Percentiles rank a stretch among this genome's conserved stretches.
phyloP scores from a whole-genome alignment of 2,329 filamentous ascomycete genomes.

The Fusarium sp. region DNA sequence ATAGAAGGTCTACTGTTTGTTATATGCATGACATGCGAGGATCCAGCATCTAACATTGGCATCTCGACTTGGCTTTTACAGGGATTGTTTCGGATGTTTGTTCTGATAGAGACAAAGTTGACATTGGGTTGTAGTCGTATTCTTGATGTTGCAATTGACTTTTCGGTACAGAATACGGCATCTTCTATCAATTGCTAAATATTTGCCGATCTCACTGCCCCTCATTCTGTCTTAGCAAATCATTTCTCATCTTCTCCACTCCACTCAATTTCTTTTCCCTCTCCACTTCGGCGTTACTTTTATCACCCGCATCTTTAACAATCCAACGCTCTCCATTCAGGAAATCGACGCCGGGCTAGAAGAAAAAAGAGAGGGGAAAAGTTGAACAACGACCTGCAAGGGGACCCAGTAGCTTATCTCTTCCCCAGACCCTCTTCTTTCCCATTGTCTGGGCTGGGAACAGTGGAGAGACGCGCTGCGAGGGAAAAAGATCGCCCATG shows the following conservation, averaged over 20 bases:
- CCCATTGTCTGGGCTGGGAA: background rate
- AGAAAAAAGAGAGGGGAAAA: background rate
- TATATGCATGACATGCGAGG: background rate
- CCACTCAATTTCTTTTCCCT: background rate
- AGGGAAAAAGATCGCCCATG: slow-evolving; percentile 35
- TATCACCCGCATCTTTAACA: background rate
- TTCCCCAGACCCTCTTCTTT: slow-evolving; percentile 22
- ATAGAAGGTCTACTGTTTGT: slow-evolving; percentile 19
- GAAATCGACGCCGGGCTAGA: background rate
- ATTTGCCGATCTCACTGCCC: background rate
- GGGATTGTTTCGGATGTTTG: background rate
- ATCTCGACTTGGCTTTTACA: slow-evolving; percentile 27
- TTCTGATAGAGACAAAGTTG: background rate
- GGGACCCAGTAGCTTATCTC: slow-evolving; percentile 31
- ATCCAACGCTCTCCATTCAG: slow-evolving; percentile 15
- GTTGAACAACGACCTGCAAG: slow-evolving; percentile 11
- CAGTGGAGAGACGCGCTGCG: slow-evolving; percentile 44
- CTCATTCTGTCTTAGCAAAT: slow-evolving; percentile 17
- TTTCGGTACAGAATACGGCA: background rate
- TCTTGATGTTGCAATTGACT: background rate
- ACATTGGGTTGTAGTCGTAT: slow-evolving; percentile 18
- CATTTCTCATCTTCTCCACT: slow-evolving; percentile 9
- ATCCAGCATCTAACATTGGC: background rate
- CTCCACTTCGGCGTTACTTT: slow-evolving; percentile 26
- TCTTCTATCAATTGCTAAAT: background rate